phyloP scores from a whole-genome alignment of 2,329 filamentous ascomycete genomes.

The Diaporthe sp. region DNA sequence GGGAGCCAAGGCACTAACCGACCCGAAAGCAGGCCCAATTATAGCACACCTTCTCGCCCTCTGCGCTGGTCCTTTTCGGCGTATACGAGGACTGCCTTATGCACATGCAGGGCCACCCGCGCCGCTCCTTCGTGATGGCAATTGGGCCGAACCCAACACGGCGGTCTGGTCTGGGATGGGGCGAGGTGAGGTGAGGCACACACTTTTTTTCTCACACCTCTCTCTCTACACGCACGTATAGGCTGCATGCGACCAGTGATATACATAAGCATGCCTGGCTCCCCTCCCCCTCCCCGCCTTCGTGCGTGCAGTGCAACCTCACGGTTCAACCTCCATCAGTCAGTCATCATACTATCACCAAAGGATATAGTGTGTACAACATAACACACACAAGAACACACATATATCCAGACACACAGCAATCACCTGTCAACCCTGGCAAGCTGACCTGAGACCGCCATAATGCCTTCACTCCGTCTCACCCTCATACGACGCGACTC shows the following conservation, averaged over 20 bases:
- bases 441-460: constrained; percentile 2
- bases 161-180: not conserved
- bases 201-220: not conserved
- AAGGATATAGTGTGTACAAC: not conserved
- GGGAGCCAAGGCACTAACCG: constrained; percentile 26
- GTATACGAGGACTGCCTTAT: constrained; percentile 31
- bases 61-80: not conserved
- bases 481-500: not conserved
- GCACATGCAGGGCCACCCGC: constrained; percentile 27
- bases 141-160: constrained; percentile 5
- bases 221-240: not conserved
- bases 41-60: too few relatives aligned
- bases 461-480: constrained; percentile 17
- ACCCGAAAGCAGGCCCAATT: constrained; percentile 19
- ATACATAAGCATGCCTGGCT: constrained; percentile 23
- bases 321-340: not conserved
- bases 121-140: constrained; percentile 6
- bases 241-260: not conserved
- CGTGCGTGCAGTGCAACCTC: constrained; percentile 8
- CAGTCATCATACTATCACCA: not conserved
- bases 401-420: not conserved
- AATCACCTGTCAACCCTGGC: not conserved
- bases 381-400: not conserved
- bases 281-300: not conserved
- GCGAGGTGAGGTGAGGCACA: not conserved